Evolutionary conservation across 305 asterid species (phyloP).

Genomic region (Fraxinus platypoda): DNA sequence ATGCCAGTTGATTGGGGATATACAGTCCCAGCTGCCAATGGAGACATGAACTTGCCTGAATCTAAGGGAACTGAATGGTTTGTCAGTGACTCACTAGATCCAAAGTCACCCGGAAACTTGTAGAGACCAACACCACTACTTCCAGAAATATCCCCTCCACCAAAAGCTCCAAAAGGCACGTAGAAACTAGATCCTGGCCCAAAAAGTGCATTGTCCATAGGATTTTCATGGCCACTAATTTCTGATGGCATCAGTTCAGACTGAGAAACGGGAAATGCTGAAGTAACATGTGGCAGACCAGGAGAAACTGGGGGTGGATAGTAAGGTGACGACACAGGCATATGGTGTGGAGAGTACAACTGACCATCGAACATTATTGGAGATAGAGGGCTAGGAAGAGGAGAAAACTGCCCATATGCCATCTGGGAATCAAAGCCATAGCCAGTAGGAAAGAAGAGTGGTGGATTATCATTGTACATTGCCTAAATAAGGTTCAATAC

Average conservation of each 20-base stretch:
- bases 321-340: slow-evolving; percentile 69
- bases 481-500: slow-evolving; percentile 52
- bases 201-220: slow-evolving; percentile 59
- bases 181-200: slow-evolving; percentile 85
- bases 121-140: slow-evolving; percentile 70
- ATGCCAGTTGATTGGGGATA: slow-evolving; percentile 87
- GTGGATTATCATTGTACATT: slow-evolving; percentile 83
- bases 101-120: slow-evolving; percentile 74
- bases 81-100: slow-evolving; percentile 64
- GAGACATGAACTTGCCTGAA: slow-evolving; percentile 74
- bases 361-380: slow-evolving; percentile 95
- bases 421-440: slow-evolving; percentile 89
- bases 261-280: slow-evolving; percentile 68
- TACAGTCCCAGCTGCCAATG: slow-evolving; percentile 69
- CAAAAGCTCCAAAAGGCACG: slow-evolving; percentile 80
- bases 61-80: slow-evolving; percentile 64
- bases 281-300: slow-evolving; percentile 72
- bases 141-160: slow-evolving; percentile 84
- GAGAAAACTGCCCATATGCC: slow-evolving; percentile 96
- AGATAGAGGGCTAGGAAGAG: slow-evolving; percentile 79
- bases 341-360: slow-evolving; percentile 87
- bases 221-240: slow-evolving; percentile 70
- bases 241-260: slow-evolving; percentile 68
- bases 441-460: slow-evolving; percentile 71
- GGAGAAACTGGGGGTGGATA: slow-evolving; percentile 83